Evolutionary conservation across 371 early-diverging fungal genomes (phyloP).

Genomic region (Entomophthora muscae): DNA sequence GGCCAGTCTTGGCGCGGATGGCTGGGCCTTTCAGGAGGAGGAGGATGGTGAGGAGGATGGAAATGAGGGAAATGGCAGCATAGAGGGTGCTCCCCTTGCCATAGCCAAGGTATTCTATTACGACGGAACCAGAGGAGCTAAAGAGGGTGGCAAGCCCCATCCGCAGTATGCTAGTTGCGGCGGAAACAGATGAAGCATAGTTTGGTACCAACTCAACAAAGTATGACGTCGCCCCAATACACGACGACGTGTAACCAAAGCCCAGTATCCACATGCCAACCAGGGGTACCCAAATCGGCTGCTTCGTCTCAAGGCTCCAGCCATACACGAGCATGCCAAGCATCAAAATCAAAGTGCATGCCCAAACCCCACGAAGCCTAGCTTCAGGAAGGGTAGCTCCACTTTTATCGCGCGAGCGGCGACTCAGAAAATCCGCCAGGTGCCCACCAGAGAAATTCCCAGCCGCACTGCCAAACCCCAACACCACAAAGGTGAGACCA

Average conservation of each 20-base stretch:
- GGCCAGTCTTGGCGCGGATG: too few relatives aligned
- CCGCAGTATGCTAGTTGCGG: background rate
- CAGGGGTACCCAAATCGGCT: slow-evolving; percentile 7
- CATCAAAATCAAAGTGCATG: slow-evolving; percentile 18
- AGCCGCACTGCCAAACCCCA: slow-evolving; percentile 25
- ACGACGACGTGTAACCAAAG: background rate
- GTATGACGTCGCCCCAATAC: background rate
- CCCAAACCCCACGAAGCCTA: slow-evolving; percentile 21
- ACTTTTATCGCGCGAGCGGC: background rate
- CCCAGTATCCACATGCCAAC: background rate
- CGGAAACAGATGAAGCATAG: background rate
- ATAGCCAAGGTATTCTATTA: background rate
- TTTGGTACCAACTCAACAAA: slow-evolving; percentile 2
- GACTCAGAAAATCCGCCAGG: slow-evolving; percentile 16
- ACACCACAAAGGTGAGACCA: slow-evolving; percentile 22
- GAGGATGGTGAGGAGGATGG: too few relatives aligned
- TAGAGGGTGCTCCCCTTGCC: slow-evolving; percentile 3
- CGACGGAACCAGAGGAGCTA: too few relatives aligned
- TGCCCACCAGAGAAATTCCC: slow-evolving; percentile 24
- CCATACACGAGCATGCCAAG: slow-evolving; percentile 23
- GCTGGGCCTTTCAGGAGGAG: too few relatives aligned
- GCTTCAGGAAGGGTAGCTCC: slow-evolving; percentile 13
- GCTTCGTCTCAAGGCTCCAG: slow-evolving; percentile 18
- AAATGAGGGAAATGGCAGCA: background rate
- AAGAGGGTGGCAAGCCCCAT: background rate